phyloP scores from a whole-genome alignment of 2,329 filamentous ascomycete species.

The Xylariales sp. region DNA sequence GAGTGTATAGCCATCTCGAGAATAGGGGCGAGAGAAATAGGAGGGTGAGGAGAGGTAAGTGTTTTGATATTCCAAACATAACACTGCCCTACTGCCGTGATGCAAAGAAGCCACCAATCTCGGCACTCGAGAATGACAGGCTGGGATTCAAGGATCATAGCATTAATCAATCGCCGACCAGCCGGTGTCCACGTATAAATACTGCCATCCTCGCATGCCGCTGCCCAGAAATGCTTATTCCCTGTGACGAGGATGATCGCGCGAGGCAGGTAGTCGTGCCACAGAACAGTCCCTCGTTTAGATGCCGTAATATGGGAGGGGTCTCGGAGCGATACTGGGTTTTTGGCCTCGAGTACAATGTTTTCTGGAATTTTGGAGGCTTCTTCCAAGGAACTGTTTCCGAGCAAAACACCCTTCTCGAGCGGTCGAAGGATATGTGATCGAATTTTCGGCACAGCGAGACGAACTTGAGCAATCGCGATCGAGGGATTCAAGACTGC shows the following conservation, averaged over 20 bases:
- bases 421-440: constrained; percentile 78
- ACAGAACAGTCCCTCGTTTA: constrained; percentile 74
- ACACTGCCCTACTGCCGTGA: constrained; percentile 82
- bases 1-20: constrained; percentile 81
- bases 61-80: constrained; percentile 91
- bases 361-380: constrained; percentile 63
- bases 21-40: constrained; percentile 82
- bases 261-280: constrained; percentile 90
- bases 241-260: constrained; percentile 87
- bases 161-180: constrained; percentile 78
- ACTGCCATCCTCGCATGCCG: constrained; percentile 87
- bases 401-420: constrained; percentile 58
- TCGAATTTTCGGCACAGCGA: constrained; percentile 84
- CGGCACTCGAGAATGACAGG: constrained; percentile 91
- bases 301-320: constrained; percentile 80
- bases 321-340: constrained; percentile 72
- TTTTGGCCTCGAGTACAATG: constrained; percentile 81
- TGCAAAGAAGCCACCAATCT: constrained; percentile 83
- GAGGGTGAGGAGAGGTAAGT: constrained; percentile 80
- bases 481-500: constrained; percentile 81
- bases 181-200: constrained; percentile 90
- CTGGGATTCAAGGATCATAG: constrained; percentile 84
- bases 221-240: constrained; percentile 87
- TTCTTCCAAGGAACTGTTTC: constrained; percentile 52
- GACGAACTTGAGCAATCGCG: constrained; percentile 73